Base-by-base conservation (phyloP, 2,329 filamentous ascomycete species). In the Curvularia lunata region DNA sequence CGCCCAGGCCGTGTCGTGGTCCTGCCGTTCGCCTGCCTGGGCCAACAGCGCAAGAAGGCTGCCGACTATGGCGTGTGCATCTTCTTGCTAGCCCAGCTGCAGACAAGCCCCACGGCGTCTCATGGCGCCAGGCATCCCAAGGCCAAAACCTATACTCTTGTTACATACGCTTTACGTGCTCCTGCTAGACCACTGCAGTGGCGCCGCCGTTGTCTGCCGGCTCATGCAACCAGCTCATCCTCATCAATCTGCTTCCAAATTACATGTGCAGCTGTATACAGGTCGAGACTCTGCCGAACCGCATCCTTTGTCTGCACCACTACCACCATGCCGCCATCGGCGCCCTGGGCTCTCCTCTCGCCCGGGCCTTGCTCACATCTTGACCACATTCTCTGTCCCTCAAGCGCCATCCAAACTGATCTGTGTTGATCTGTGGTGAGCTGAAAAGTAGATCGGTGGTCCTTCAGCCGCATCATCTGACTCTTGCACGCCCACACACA, bases 61-160 rank as follows among this genome's bases (percentile, higher is more conserved):
- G 45, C 43, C 43, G 38, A 50, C 34, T 9, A 37, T 62, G 50
- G 59, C 52, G 56, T 56, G 56, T 58, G 51, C 56, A 48, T 45
- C 43, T 6, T 25, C 25, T 25, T 25, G 4, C 28, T 7, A 30
- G 28, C 28, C 28, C 28, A 30, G 28, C 21, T 40, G 56, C 48
- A 30, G 52, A 34, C 48, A 40, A 43, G 30, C 28, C 41, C 27
- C 18, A 48, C 32, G 34, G 51, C 40, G 21, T 47, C 51, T 42
- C 21, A 30, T 41, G 32, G 43, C 54, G 42, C 41, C 55, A 41
- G 49, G 27, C 28, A 25, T 16, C 21, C 30, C 21, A 43, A 48
- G 54, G 28, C 28, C 28, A 30, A 30, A 30, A 30, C 9, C 28
- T 12, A 5, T 37, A n/a, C 34, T 7, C 6, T 5, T 18, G 34